phyloP scores from a whole-genome alignment of 345 rosid species.

The Bruguiera parviflora region DNA sequence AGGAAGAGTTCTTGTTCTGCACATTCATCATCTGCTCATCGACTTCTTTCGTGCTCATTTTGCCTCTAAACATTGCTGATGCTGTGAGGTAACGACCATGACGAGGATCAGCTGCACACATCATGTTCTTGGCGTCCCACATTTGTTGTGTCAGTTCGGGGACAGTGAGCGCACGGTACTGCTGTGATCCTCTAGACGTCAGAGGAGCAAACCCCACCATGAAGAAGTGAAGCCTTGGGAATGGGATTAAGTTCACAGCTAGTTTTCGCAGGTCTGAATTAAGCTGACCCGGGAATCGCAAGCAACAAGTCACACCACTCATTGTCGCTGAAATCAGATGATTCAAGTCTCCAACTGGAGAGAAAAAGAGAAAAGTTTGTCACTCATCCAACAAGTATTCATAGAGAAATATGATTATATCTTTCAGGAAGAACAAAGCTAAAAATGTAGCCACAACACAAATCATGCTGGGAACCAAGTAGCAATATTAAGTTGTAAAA shows the following conservation, averaged over 20 bases:
- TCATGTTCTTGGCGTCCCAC: constrained; percentile 27
- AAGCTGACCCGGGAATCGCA: constrained; percentile 27
- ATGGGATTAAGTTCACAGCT: constrained; percentile 26
- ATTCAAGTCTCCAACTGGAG: constrained; percentile 26
- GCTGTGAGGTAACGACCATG: constrained; percentile 21
- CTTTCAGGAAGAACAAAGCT: no score
- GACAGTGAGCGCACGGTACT: constrained; percentile 27
- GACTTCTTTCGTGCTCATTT: constrained; percentile 43
- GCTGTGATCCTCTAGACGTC: constrained; percentile 40
- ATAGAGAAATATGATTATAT: not conserved
- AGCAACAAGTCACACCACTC: constrained; percentile 32
- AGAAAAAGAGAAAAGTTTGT: not conserved
- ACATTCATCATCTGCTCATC: constrained; percentile 31
- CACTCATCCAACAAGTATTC: not conserved
- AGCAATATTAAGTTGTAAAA: not conserved
- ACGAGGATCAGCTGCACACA: constrained; percentile 22
- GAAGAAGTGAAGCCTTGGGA: constrained; percentile 29
- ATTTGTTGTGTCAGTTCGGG: constrained; percentile 18
- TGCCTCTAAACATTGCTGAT: constrained; percentile 31
- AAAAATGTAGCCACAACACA: no score
- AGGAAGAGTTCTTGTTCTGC: constrained; percentile 31
- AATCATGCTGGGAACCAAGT: not conserved
- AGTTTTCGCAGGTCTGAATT: constrained; percentile 29
- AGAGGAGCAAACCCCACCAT: constrained; percentile 37
- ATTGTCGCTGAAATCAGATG: constrained; percentile 29